A percentile compares a stretch with the other conserved stretches of the same genome.
These are phyloP conservation scores for Aspergillus carlsbadensis DNA, from an alignment of 495 filamentous ascomycete species.

Conservation along the genomic window DNA sequence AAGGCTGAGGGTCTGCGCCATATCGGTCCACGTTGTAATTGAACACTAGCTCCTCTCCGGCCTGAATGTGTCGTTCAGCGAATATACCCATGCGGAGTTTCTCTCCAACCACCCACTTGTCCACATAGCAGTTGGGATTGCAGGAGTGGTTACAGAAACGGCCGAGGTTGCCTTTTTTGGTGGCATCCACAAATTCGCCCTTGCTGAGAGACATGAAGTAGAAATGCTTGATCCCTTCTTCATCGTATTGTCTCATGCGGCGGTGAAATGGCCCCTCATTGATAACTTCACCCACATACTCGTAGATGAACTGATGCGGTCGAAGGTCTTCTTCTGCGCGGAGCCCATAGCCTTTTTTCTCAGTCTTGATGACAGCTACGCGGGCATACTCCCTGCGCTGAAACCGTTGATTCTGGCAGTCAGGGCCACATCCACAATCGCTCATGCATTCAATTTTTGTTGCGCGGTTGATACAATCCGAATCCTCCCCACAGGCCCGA, in stretches of 20 bases:
- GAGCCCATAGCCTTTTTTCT: conserved; percentile 94
- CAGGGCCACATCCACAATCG: conserved; percentile 79
- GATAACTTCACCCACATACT: conserved; percentile 99
- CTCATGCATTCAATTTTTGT: conserved; percentile 96
- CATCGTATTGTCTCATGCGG: conserved; percentile 87
- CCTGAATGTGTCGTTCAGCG: conserved; percentile 78
- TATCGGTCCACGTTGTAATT: conserved; percentile 99
- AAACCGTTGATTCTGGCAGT: conserved; percentile 94
- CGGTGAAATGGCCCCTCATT: conserved; percentile 83
- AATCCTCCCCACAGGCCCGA: conserved; percentile 90
- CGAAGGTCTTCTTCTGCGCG: conserved; percentile 75
- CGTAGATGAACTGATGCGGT: conserved; percentile 87
- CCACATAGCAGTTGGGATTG: conserved; percentile 98
- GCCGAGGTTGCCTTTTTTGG: conserved; percentile 92
- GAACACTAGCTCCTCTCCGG: conserved; percentile 97
- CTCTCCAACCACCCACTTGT: conserved; percentile 99
- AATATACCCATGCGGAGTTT: conserved; percentile 99
- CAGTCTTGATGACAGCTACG: conserved; percentile 94
- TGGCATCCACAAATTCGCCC: conserved; percentile 96
- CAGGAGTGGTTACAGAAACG: conserved; percentile 99
- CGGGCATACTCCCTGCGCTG: conserved; percentile 85
- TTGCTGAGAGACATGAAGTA: conserved; percentile 99
- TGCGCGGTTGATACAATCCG: conserved; percentile 97
- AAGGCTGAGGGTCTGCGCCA: conserved; percentile 92
- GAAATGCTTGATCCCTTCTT: conserved; percentile 97